Evolutionary conservation across 495 filamentous ascomycete genomes (phyloP).

Genomic region (Bacidia rubella): DNA sequence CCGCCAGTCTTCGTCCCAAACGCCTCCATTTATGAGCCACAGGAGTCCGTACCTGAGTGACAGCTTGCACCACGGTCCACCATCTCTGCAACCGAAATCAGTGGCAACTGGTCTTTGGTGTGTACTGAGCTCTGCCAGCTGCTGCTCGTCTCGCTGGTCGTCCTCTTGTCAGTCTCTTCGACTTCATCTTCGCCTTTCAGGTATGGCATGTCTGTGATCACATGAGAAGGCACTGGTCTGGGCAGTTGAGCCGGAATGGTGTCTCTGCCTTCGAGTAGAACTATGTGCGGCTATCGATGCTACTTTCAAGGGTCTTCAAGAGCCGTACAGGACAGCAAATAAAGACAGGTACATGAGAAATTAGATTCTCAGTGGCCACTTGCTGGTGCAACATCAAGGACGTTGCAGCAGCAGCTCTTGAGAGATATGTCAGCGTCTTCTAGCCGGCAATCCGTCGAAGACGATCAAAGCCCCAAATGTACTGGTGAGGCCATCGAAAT

Average conservation of each 20-base stretch:
- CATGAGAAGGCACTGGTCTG: conserved; percentile 1
- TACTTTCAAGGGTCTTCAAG: neutral
- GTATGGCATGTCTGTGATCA: conserved; percentile 3
- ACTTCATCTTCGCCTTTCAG: conserved; percentile 4
- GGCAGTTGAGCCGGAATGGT: neutral
- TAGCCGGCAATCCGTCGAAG: too few relatives aligned
- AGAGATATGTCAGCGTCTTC: too few relatives aligned
- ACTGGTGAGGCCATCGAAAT: too few relatives aligned
- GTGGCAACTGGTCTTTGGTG: neutral
- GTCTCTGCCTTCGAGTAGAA: neutral
- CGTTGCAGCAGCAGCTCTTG: neutral
- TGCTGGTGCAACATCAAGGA: neutral
- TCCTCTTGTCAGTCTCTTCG: neutral
- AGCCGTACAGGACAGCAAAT: neutral
- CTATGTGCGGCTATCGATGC: neutral
- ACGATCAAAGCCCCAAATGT: too few relatives aligned
- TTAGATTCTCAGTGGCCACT: neutral
- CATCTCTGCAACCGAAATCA: neutral
- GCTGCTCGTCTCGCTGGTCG: neutral
- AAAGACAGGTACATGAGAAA: neutral
- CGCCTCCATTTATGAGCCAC: neutral
- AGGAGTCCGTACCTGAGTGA: neutral
- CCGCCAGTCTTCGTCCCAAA: neutral
- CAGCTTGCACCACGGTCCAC: neutral
- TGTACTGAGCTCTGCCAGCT: neutral